These are phyloP conservation scores for Botrytis fabae DNA, from an alignment of 2,329 filamentous ascomycete genomes.

Conservation along the genomic window DNA sequence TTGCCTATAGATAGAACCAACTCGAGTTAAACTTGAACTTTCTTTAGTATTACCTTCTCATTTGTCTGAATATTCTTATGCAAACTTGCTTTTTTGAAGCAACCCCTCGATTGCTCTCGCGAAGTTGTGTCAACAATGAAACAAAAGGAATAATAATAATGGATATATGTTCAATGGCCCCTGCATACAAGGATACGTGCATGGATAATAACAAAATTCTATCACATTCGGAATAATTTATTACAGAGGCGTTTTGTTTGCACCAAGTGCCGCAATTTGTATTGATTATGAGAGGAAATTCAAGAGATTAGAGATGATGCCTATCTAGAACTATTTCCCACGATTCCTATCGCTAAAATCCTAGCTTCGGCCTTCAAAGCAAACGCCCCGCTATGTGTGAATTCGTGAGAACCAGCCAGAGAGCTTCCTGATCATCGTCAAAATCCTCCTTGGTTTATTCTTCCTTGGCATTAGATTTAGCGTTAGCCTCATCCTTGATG, in stretches of 20 bases:
- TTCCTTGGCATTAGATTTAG: not conserved
- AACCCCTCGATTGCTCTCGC: not conserved
- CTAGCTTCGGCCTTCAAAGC: not conserved
- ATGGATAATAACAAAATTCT: not conserved
- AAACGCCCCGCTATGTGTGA: not conserved
- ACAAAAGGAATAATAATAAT: not conserved
- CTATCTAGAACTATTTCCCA: constrained; percentile 39
- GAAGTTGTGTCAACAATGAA: not conserved
- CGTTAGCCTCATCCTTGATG: not conserved
- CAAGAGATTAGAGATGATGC: constrained; percentile 8
- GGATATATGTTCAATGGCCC: not conserved
- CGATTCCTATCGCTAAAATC: not conserved
- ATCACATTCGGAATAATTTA: constrained; percentile 6
- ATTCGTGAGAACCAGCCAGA: not conserved
- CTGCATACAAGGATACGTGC: not conserved
- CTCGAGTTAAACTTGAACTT: not conserved
- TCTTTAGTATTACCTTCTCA: not conserved
- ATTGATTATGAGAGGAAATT: not conserved
- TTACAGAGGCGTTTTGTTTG: not conserved
- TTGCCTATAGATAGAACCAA: not conserved
- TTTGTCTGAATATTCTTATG: no score
- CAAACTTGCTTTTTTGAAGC: not conserved
- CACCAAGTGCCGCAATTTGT: not conserved
- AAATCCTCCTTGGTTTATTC: constrained; percentile 27
- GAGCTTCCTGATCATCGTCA: constrained; percentile 38